These are phyloP conservation scores for fission yeast (Schizosaccharomyces pombe) DNA, from an alignment of 805 yeast species.

Conservation along the genomic window DNA sequence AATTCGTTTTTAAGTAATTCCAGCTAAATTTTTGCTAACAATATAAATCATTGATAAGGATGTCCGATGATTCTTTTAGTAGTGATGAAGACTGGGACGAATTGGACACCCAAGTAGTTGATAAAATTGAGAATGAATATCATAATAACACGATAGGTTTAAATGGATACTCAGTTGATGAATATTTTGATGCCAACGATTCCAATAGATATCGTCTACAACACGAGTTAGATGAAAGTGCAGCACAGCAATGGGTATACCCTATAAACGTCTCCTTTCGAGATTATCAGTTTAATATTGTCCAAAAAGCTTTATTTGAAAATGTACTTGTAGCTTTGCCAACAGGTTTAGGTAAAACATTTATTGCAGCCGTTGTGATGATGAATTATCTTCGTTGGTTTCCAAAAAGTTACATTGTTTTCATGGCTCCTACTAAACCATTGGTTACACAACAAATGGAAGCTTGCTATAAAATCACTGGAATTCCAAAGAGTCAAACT, in stretches of 20 bases:
- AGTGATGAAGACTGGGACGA: background rate
- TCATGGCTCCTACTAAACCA: slow-evolving; percentile 94
- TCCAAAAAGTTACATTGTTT: slow-evolving; percentile 49
- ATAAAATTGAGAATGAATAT: background rate
- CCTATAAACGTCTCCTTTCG: slow-evolving; percentile 69
- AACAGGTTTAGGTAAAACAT: slow-evolving; percentile 92
- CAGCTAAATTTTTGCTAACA: no score
- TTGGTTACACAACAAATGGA: slow-evolving; percentile 87
- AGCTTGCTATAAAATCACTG: slow-evolving; percentile 73
- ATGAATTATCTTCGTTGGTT: slow-evolving; percentile 78
- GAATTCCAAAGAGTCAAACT: slow-evolving; percentile 51
- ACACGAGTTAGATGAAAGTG: slow-evolving; percentile 1
- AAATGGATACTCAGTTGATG: background rate
- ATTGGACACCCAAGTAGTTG: background rate
- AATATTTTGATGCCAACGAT: background rate
- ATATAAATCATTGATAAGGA: no score
- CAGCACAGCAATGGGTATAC: slow-evolving; percentile 31
- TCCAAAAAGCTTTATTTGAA: slow-evolving; percentile 41
- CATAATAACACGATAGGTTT: background rate
- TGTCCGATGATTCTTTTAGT: background rate
- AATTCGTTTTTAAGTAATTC: no score
- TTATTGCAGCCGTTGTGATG: slow-evolving; percentile 87
- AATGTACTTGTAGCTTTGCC: slow-evolving; percentile 80
- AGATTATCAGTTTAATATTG: slow-evolving; percentile 72
- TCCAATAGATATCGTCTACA: background rate